Evolutionary conservation across 2,329 filamentous ascomycete species (phyloP), one percentile per base, ranked within the genome.

Genomic region (Metarhizium sp.): DNA sequence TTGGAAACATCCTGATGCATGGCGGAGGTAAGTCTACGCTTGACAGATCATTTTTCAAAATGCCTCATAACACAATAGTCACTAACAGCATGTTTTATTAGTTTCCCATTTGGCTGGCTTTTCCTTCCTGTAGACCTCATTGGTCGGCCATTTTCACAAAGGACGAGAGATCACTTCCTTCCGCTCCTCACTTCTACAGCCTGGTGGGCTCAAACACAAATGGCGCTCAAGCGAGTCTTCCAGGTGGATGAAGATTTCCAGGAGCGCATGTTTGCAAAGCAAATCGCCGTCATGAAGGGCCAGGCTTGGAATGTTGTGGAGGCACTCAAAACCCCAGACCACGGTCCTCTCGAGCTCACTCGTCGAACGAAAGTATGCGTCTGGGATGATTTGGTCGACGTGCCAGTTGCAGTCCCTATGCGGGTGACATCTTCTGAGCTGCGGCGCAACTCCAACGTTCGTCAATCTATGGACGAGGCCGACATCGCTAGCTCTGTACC

Each of bases 241-340:
- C 86, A 90, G 61, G 84, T 95, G 67, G 94, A 99, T 69, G 85
- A 87, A 2, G 94, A 99, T 71, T 99, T 99, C 71, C 90, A 97
- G 69, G 94, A 99, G 73, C 87, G 90, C 71, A 99, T 99, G 94
- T 99, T 96, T 73, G 90, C 90, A n/a, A 85, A 90, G 61, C 94
- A 99, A 67, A 95, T 99, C 59, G 92, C 94, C 1, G 94, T 99
- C 57, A 96, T 99, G 90, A 99, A 99, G 72, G 94, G 94, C 11
- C 94, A 99, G 68, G 94, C 94, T 0, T 99, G 94, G 91, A 99
- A 99, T 67, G 94, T 99, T 0, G 94, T 99, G 4, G 94, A 99
- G 74, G 96, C 94, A 0, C 79, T 99, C 58, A 99, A 99, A 70
- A 88, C 88, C 18, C 78, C 84, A 0, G 94, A 97, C 66, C 92